These are phyloP conservation scores for Mimosa pudica DNA, from an alignment of 306 rosid species.

Conservation along the genomic window DNA sequence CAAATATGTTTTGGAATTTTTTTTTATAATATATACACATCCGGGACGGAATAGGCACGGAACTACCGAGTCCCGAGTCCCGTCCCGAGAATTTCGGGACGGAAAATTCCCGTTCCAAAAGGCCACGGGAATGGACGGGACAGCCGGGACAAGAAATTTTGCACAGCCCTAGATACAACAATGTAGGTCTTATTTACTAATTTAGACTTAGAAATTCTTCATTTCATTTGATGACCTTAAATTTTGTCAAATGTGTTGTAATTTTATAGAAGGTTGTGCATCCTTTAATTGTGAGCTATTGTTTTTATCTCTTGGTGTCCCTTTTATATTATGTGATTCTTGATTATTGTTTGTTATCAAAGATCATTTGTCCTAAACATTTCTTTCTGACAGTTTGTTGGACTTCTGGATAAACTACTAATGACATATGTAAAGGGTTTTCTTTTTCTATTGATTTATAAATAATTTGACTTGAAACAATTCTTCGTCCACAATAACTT, in stretches of 20 bases:
- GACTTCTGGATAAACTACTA: background rate
- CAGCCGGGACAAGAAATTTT: too few species aligned
- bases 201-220: background rate
- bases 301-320: background rate
- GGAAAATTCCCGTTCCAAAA: too few species aligned
- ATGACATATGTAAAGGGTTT: background rate
- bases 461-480: background rate
- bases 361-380: background rate
- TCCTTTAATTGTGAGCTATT: background rate
- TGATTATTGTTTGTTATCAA: background rate
- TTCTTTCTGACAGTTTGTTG: background rate
- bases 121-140: too few species aligned
- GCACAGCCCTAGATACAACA: too few species aligned
- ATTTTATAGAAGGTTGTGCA: background rate
- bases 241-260: background rate
- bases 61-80: too few species aligned
- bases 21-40: too few species aligned
- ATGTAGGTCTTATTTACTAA: too few species aligned
- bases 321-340: background rate
- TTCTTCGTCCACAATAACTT: background rate
- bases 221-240: background rate
- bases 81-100: too few species aligned
- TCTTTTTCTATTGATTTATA: background rate
- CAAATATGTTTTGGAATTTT: too few species aligned
- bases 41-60: too few species aligned